phyloP scores from a whole-genome alignment of 1,284 basidiomycete genomes.

The Microstroma glucosiphilum region DNA sequence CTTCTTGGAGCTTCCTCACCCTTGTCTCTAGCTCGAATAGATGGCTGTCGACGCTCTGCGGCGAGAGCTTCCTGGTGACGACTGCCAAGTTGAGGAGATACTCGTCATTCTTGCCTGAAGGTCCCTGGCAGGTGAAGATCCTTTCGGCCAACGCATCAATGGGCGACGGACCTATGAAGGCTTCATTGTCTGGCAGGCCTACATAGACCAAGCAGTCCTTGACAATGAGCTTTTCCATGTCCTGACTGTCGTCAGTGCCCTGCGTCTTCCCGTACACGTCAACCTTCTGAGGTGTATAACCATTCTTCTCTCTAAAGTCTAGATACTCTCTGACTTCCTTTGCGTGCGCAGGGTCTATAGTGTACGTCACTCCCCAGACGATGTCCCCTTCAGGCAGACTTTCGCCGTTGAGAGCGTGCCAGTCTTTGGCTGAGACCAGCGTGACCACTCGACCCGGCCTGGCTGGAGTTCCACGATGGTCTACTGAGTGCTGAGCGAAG shows the following conservation, averaged over 20 bases:
- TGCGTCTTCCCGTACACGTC: conserved; percentile 20
- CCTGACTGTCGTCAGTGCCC: background rate
- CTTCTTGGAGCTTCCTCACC: background rate
- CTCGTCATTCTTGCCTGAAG: conserved; percentile 69
- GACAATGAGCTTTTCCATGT: conserved; percentile 55
- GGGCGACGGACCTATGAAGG: conserved; percentile 74
- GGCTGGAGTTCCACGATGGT: conserved; percentile 58
- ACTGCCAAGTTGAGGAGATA: conserved; percentile 69
- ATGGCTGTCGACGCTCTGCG: conserved; percentile 69
- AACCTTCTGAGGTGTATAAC: conserved; percentile 30
- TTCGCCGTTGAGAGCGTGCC: conserved; percentile 55
- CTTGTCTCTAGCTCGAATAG: conserved; percentile 65
- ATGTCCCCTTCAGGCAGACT: conserved; percentile 50
- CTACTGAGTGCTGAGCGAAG: conserved; percentile 79
- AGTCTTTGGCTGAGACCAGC: conserved; percentile 73
- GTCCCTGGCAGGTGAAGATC: conserved; percentile 70
- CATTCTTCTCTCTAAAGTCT: conserved; percentile 75
- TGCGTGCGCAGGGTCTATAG: conserved; percentile 69
- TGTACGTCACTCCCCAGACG: conserved; percentile 80
- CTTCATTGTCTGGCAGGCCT: conserved; percentile 68
- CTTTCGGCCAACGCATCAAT: conserved; percentile 62
- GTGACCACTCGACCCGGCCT: conserved; percentile 71
- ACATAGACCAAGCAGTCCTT: conserved; percentile 63
- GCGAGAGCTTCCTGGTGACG: conserved; percentile 65
- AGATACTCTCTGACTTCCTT: conserved; percentile 71